Evolutionary conservation across 2,329 filamentous ascomycete species (phyloP), one percentile per base, ranked within the genome.

Genomic region (Aureobasidium namibiae): DNA sequence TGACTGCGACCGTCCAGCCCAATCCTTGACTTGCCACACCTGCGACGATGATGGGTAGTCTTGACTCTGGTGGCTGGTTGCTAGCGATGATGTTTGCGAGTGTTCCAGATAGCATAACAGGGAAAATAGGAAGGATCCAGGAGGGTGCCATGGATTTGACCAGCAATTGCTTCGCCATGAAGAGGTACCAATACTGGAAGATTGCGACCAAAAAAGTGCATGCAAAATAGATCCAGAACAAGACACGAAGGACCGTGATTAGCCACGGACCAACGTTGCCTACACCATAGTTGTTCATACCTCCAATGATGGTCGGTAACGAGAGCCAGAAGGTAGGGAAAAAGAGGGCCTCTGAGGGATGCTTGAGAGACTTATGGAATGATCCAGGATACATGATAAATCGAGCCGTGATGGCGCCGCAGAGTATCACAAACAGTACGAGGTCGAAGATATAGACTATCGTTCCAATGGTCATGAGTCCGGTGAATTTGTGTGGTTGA

Each of bases 181-280:
- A 61, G 13, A 65, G 21, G 24, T 53, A 56, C 38, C 42, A 44
- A 14, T 61, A 72, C 68, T 89, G 86, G 1, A 77, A 74, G 2
- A 88, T 72, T 7, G 85, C 83, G 1, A 86, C 69, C 3, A 78
- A 62, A 33, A 88, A 79, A 0, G 85, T 83, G 38, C 79, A 69
- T 2, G 75, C 72, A 9, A 84, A 77, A 66, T 90, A 90, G 2
- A 78, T 72, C 86, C 88, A 92, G 70, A 89, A 92, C 4, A 82
- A 76, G 0, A 84, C 76, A 57, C 84, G 78, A 4, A 89, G 78
- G 0, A 77, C 79, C 67, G 78, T 79, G 1, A 79, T 72, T 7
- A 88, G 79, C 65, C 80, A 80, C 0, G 72, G 64, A 1, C 81
- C 80, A 14, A 79, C 72, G 1, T 76, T 70, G 0, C 82, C 79